A percentile compares a stretch with the other conserved stretches of the same genome.
Evolutionary conservation across 805 yeast genomes (phyloP).

Genomic region (Zygosaccharomyces bisporus): DNA sequence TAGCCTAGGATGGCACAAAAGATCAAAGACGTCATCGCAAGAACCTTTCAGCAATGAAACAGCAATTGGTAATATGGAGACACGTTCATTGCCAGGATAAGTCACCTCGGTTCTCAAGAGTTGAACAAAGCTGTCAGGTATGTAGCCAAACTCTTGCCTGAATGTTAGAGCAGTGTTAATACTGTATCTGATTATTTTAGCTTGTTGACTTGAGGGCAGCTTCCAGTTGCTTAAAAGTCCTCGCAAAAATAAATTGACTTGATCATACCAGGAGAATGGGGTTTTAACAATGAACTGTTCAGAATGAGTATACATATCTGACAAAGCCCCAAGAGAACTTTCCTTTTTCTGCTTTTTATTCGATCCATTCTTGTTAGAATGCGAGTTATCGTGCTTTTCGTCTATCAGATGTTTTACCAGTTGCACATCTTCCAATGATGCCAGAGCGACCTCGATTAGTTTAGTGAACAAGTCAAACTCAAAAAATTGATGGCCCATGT

Average conservation of each 20-base stretch:
- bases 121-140: constrained; percentile 32
- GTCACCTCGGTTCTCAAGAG: constrained; percentile 56
- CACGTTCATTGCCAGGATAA: constrained; percentile 61
- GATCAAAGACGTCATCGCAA: constrained; percentile 49
- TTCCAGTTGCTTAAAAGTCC: constrained; percentile 45
- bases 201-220: constrained; percentile 60
- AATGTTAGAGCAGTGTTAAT: constrained; percentile 39
- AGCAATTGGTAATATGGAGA: constrained; percentile 70
- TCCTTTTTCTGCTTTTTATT: constrained; percentile 44
- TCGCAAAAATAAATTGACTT: constrained; percentile 43
- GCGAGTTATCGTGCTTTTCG: constrained; percentile 11
- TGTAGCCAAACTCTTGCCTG: constrained; percentile 26
- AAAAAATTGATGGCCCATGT: constrained; percentile 39
- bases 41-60: constrained; percentile 45
- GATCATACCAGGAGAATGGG: constrained; percentile 36
- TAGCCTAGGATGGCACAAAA: constrained; percentile 70
- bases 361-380: constrained; percentile 14
- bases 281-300: constrained; percentile 48
- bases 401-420: constrained; percentile 27
- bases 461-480: constrained; percentile 54
- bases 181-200: constrained; percentile 49
- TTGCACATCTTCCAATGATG: constrained; percentile 36
- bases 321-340: constrained; percentile 46
- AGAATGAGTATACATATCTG: constrained; percentile 66
- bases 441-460: constrained; percentile 54